Base-by-base conservation (phyloP, 2,329 filamentous ascomycete species). In the Zasmidium cellare region DNA sequence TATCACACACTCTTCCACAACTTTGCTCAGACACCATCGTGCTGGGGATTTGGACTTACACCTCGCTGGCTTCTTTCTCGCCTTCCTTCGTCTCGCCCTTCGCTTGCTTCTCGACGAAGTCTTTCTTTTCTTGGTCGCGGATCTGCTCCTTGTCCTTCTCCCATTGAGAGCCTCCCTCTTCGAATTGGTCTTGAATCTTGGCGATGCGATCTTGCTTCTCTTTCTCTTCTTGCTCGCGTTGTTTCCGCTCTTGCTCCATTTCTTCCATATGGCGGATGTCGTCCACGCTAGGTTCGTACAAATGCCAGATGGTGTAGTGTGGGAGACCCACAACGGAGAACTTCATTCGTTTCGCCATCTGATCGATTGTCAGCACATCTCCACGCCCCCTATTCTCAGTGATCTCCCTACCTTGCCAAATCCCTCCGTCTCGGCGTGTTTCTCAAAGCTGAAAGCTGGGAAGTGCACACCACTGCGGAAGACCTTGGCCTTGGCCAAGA, bases 291-390 rank as follows among this genome's bases (percentile, higher is more conserved):
- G 94, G 94, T 76, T 99, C 94, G 79, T 99, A 99, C 70, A 99
- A 82, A 87, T 99, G 94, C 94, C 94, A 99, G 65, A 99, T 97
- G 1, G 92, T 96, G 75, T 99, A 99, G 73, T 99, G 94, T 6
- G 94, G 94, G 48, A 99, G 82, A 28, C 94, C 94, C 58, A 99
- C 89, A 18, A 99, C 94, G 0, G 92, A 96, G 71, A 91, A 97
- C 59, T 89, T 83, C 94, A 99, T 97, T 59, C 91, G 88, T 75
- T 91, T 94, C 16, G 94, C 91, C 94, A 99, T 99, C 92, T 96
- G 59, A 6, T 48, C n/a, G 18, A 77, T 68, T 62, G 35, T 48
- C 16, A 47, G 47, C 23, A 12, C 24, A 28, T 41, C 11, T 14
- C n/a, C 7, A 16, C 7, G 7, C 16, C 12, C 16, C 35, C 7